These are phyloP conservation scores for Apocynum venetum DNA, from an alignment of 257 asterid species.

Conservation along the genomic window DNA sequence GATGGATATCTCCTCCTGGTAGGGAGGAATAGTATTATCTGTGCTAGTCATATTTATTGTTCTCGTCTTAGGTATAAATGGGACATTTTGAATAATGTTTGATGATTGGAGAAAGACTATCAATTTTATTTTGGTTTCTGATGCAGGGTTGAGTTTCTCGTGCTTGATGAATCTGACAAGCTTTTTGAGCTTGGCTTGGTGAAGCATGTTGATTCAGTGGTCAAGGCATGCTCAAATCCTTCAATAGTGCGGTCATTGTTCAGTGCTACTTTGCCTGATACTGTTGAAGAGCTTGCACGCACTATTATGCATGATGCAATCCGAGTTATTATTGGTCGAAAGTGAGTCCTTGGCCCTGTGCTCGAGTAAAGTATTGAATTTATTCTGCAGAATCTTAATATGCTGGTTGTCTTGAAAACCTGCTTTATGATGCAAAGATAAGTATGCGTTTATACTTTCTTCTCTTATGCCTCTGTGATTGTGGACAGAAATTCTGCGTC, in stretches of 20 bases:
- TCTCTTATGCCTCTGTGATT: constrained; percentile 9
- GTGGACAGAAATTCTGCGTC: constrained; percentile 79
- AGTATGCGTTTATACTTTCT: neutral
- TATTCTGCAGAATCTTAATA: neutral
- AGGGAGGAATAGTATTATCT: neutral
- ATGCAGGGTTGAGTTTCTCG: constrained; percentile 83
- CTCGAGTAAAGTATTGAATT: neutral
- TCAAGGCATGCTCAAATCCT: constrained; percentile 95
- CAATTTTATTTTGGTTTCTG: constrained; percentile 10
- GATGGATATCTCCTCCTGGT: neutral
- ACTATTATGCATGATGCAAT: constrained; percentile 93
- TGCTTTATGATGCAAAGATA: constrained; percentile 1
- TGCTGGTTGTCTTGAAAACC: neutral
- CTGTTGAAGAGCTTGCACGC: constrained; percentile 86
- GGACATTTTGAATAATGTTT: neutral
- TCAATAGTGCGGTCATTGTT: constrained; percentile 72
- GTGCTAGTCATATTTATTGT: neutral
- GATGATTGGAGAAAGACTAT: neutral
- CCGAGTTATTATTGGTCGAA: constrained; percentile 81
- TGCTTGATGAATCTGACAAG: constrained; percentile 91
- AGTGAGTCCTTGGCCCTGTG: constrained; percentile 42
- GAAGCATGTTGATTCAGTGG: constrained; percentile 85
- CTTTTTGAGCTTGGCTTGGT: constrained; percentile 89
- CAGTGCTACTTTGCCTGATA: constrained; percentile 95
- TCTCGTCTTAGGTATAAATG: neutral